These are phyloP conservation scores for Hypsizygus marmoreus DNA, from an alignment of 768 basidiomycete genomes.

Conservation along the genomic window DNA sequence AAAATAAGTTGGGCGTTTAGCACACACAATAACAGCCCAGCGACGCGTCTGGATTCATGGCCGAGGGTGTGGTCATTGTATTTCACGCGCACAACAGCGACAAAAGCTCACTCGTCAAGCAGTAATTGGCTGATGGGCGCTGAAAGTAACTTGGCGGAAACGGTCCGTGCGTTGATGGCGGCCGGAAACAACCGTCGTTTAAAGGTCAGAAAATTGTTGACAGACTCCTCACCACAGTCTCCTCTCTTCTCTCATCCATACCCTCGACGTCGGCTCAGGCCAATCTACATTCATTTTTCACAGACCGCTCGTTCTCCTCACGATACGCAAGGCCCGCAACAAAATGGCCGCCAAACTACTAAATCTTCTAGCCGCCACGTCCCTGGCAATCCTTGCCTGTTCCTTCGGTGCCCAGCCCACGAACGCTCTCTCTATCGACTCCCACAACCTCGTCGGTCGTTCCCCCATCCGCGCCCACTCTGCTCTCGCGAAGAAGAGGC, in stretches of 20 bases:
- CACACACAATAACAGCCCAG: neutral
- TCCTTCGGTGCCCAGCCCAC: conserved; percentile 48
- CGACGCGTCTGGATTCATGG: no score
- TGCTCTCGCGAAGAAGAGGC: conserved; percentile 53
- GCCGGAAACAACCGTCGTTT: conserved; percentile 23
- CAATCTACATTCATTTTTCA: conserved; percentile 26
- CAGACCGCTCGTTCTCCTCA: conserved; percentile 23
- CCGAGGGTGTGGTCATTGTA: no score
- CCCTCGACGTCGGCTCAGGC: conserved; percentile 25
- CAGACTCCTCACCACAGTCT: conserved; percentile 3
- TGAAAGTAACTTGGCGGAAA: conserved; percentile 5
- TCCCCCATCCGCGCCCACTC: conserved; percentile 45
- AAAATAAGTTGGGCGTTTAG: neutral
- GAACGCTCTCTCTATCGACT: conserved; percentile 53
- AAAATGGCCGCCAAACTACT: conserved; percentile 54
- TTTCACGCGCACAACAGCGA: no score
- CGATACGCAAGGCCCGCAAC: conserved; percentile 2
- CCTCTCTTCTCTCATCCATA: conserved; percentile 16
- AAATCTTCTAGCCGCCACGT: conserved; percentile 58
- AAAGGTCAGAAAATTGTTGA: conserved; percentile 13
- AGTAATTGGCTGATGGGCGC: conserved; percentile 1
- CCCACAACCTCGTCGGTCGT: conserved; percentile 41
- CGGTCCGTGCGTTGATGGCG: conserved; percentile 23
- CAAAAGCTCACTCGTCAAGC: no score
- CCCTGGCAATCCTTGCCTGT: conserved; percentile 57